A percentile compares a stretch with the other conserved stretches of the same genome.
Evolutionary conservation across 176 grass and related monocot genomes (phyloP).

Genomic region (Oryza brachyantha): DNA sequence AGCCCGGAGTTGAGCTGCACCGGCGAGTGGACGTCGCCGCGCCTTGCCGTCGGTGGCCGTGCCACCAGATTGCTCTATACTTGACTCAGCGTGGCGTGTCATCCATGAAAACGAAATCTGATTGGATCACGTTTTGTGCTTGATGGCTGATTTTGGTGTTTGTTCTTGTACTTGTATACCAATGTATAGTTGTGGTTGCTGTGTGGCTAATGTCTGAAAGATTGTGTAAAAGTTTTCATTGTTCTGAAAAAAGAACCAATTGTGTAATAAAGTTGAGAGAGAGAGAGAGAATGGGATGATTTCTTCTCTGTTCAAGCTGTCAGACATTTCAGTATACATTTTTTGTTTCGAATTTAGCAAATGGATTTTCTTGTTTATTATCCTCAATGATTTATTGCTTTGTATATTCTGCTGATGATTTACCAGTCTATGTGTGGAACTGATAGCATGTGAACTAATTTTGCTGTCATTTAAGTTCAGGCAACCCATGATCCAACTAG

Average conservation of each 20-base stretch:
- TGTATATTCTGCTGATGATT: not conserved
- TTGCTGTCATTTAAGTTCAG: not conserved
- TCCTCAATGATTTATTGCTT: not conserved
- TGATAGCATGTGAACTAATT: not conserved
- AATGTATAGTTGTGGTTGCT: constrained; percentile 24
- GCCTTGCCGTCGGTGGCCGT: constrained; percentile 12
- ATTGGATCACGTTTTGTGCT: not conserved
- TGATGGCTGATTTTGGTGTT: not conserved
- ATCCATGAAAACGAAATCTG: not conserved
- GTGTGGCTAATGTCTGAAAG: not conserved
- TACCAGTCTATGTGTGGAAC: not conserved
- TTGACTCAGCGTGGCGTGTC: constrained; percentile 5
- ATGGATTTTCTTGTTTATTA: not conserved
- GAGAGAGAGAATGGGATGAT: not conserved
- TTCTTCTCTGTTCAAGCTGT: not conserved
- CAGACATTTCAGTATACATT: not conserved
- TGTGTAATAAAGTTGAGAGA: constrained; percentile 1
- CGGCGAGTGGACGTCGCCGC: constrained; percentile 34
- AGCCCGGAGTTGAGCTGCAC: constrained; percentile 48
- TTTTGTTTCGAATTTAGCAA: not conserved
- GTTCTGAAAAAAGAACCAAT: not conserved
- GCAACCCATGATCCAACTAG: not conserved
- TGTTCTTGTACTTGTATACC: not conserved
- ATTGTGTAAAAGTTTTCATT: constrained; percentile 8
- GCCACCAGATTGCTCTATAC: constrained; percentile 31